Evolutionary conservation across 495 filamentous ascomycete genomes (phyloP), one percentile per base, ranked within the genome.

Genomic region (Daldinia concentrica): DNA sequence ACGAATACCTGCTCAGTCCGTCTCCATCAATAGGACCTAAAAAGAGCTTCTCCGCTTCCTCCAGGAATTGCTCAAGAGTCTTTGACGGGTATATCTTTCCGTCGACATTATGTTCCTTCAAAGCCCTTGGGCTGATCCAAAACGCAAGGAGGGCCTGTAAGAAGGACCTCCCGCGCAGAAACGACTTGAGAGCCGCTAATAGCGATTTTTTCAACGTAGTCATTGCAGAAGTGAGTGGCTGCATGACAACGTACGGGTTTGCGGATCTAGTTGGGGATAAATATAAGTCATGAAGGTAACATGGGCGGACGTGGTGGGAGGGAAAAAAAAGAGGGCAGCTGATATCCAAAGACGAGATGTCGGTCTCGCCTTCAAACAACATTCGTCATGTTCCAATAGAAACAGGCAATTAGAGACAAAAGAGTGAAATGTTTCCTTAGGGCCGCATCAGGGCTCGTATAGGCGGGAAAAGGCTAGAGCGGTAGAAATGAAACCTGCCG

Each of bases 161-260:
- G 61, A 87, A 75, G 19, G 84, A 84, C 74, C 81, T 83, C 62
- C 83, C 84, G 48, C 85, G 80, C 32, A 86, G 75, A 48, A 86
- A 79, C 63, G 83, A 83, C 78, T 82, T 83, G 36, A 82, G 69
- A 59, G 81, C 82, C 63, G 82, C 77, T 43, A 82, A 54, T 58
- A 84, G 63, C 43, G 76, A 77, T 71, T 80, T 80, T 60, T 79
- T 80, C 52, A 85, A 71, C 30, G 79, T 79, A 75, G 80, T 78
- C 82, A 85, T 86, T 59, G 80, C 76, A 76, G 76, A 79, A 78
- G 74, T 78, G 80, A 83, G 76, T 57, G 79, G 75, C 68, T 69
- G 78, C 81, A 83, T 82, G 79, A 81, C 82, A 80, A 74, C 73
- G 76, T 76, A 72, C 51, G 50, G 24, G 43, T 24, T 43, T 48